Evolutionary conservation across 257 asterid genomes (phyloP), one percentile per base, ranked within the genome.

Genomic region (Marsdenia floribunda): DNA sequence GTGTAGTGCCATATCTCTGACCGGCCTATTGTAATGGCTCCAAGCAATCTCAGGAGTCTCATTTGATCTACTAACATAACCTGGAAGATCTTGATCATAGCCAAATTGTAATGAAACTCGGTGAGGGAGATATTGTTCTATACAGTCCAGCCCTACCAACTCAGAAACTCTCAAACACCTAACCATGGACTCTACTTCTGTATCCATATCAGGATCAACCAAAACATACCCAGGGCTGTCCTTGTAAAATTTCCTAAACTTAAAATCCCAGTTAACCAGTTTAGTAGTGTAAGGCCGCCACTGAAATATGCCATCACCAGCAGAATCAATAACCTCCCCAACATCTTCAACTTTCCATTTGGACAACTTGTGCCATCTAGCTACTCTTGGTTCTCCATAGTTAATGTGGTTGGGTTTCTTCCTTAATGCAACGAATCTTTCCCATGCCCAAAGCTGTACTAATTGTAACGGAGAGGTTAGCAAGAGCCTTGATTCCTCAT

Each of bases 401-500:
- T 68, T 60, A 15, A 76, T 53, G 24, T 42, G 9, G 12, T 80
- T 76, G 2, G 76, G 76, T 29, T 68, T 22, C 5, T 82, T 87
- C 78, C 37, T 77, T 65, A 87, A 29, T 37, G 77, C 9, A 0
- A 61, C 22, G 58, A 87, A 67, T 69, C 91, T 87, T 74, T 83
- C 88, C 91, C 89, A 83, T 19, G 70, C 86, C 91, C 91, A 87
- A 60, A 83, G 73, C 76, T 87, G 85, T 37, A 87, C 82, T 40
- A 85, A 58, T 19, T 73, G 64, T 71, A 85, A 71, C 0, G 86
- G 87, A 1, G 83, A 69, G 60, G 75, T 73, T 73, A 83, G 68
- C 11, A 55, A 58, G 21, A 83, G 60, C 18, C n/a, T 57, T 74
- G 18, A 3, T 68, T n/a, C 22, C 16, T 61, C 16, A 64, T 18